A percentile compares a stretch with the other conserved stretches of the same genome.
These are phyloP conservation scores for Pelargonium citronellum DNA, from an alignment of 441 rosid species.

Conservation along the genomic window DNA sequence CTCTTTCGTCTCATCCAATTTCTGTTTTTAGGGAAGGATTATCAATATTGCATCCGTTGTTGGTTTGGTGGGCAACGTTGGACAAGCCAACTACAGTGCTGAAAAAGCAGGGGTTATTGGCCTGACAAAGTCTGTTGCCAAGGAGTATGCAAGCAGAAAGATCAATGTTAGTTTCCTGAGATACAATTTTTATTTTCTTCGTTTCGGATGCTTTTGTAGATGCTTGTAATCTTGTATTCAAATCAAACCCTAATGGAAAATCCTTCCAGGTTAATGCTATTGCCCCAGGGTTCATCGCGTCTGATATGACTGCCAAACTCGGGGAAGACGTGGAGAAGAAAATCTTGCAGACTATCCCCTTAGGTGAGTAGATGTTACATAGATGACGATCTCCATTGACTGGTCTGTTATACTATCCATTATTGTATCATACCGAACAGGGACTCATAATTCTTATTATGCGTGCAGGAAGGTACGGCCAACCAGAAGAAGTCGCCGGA, in stretches of 20 bases:
- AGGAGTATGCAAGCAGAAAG: conserved; percentile 78
- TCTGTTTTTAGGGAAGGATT: conserved; percentile 59
- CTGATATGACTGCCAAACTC: conserved; percentile 95
- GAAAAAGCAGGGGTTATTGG: conserved; percentile 96
- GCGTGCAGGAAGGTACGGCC: conserved; percentile 76
- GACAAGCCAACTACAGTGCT: conserved; percentile 95
- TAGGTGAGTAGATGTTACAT: conserved; percentile 39
- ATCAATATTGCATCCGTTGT: conserved; percentile 78
- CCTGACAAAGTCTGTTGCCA: conserved; percentile 69
- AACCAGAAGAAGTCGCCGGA: conserved; percentile 94
- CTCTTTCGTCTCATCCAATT: not conserved
- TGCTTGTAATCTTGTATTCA: conserved; percentile 6
- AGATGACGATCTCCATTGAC: too few species aligned
- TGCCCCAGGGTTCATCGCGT: conserved; percentile 89
- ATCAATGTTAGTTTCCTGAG: conserved; percentile 47
- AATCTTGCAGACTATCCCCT: conserved; percentile 66
- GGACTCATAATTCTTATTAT: conserved; percentile 1
- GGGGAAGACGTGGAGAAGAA: conserved; percentile 83
- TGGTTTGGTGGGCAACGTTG: conserved; percentile 79
- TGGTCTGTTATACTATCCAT: too few species aligned
- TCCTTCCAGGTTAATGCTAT: conserved; percentile 68
- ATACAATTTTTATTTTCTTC: not conserved
- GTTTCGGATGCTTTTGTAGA: not conserved
- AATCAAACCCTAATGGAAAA: conserved; percentile 12
- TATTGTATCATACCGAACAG: too few species aligned